Evolutionary conservation across 139 green algal genomes (phyloP).

Genomic region (Diplosphaera chodatii): DNA sequence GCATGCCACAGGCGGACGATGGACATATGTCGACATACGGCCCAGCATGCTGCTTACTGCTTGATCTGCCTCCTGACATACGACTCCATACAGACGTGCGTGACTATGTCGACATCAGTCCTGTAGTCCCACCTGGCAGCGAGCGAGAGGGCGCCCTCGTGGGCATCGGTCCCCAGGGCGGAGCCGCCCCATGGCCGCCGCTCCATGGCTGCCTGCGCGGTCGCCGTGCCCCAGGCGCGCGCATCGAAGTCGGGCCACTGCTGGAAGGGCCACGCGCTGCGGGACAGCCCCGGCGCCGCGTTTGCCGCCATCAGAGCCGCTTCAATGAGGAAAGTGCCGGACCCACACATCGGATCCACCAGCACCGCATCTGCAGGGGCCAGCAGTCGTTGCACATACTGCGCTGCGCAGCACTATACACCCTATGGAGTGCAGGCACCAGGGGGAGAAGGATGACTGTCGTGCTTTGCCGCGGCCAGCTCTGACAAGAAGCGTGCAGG

Average conservation of each 20-base stretch:
- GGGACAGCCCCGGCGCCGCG: constrained; percentile 64
- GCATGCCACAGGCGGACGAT: no score
- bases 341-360: constrained; percentile 89
- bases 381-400: no score
- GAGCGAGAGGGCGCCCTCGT: constrained; percentile 49
- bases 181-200: constrained; percentile 6
- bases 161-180: constrained; percentile 62
- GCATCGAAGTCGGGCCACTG: constrained; percentile 58
- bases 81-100: no score
- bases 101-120: no score
- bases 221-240: constrained; percentile 22
- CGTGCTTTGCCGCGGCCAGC: no score
- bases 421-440: no score
- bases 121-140: constrained; percentile 30
- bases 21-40: no score
- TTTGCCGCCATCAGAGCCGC: constrained; percentile 74
- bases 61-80: no score
- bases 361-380: constrained; percentile 44
- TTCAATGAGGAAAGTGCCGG: constrained; percentile 84
- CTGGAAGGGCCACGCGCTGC: constrained; percentile 57
- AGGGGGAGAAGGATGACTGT: no score
- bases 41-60: no score
- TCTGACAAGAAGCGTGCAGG: no score
- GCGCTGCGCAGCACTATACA: no score
- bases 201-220: constrained; percentile 18